Percentiles rank a stretch among this genome's conserved stretches.
phyloP scores from a whole-genome alignment of 805 yeast genomes.

The Geotrichum ghanense region DNA sequence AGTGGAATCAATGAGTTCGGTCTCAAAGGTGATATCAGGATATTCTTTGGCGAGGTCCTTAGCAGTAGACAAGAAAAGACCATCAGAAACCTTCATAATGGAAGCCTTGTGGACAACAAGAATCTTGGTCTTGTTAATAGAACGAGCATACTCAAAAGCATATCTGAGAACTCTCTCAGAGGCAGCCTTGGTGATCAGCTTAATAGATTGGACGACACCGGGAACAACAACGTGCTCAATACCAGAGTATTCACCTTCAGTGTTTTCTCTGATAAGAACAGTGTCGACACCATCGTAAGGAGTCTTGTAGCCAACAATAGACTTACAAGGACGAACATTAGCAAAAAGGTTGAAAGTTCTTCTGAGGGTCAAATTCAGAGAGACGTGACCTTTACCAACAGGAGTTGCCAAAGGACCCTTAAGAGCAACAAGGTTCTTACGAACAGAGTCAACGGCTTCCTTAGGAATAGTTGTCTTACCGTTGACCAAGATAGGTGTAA shows the following conservation, averaged over 20 bases:
- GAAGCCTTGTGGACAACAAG: slow-evolving; percentile 97
- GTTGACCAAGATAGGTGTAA: slow-evolving; percentile 81
- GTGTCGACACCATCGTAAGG: slow-evolving; percentile 85
- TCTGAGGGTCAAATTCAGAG: slow-evolving; percentile 93
- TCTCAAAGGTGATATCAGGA: slow-evolving; percentile 77
- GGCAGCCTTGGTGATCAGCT: slow-evolving; percentile 91
- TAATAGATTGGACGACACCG: slow-evolving; percentile 97
- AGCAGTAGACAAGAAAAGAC: slow-evolving; percentile 88
- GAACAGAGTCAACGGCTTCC: slow-evolving; percentile 84
- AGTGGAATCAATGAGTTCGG: slow-evolving; percentile 91
- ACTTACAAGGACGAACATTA: slow-evolving; percentile 93
- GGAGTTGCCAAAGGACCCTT: slow-evolving; percentile 99
- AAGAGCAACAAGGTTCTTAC: slow-evolving; percentile 86
- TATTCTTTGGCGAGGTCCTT: slow-evolving; percentile 81
- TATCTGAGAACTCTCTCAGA: slow-evolving; percentile 94
- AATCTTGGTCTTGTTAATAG: slow-evolving; percentile 78
- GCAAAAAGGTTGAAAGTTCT: slow-evolving; percentile 95
- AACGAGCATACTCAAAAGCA: slow-evolving; percentile 92
- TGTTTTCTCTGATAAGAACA: slow-evolving; percentile 94
- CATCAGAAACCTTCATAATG: slow-evolving; percentile 96
- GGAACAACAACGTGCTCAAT: slow-evolving; percentile 97
- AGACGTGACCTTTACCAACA: slow-evolving; percentile 96
- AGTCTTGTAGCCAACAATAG: slow-evolving; percentile 86
- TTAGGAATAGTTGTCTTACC: slow-evolving; percentile 91
- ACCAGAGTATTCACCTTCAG: slow-evolving; percentile 98